A percentile compares a stretch with the other conserved stretches of the same genome.
Conservation (phyloP, 179 eudicot genomes). For the Vitellaria paradoxa region DNA sequence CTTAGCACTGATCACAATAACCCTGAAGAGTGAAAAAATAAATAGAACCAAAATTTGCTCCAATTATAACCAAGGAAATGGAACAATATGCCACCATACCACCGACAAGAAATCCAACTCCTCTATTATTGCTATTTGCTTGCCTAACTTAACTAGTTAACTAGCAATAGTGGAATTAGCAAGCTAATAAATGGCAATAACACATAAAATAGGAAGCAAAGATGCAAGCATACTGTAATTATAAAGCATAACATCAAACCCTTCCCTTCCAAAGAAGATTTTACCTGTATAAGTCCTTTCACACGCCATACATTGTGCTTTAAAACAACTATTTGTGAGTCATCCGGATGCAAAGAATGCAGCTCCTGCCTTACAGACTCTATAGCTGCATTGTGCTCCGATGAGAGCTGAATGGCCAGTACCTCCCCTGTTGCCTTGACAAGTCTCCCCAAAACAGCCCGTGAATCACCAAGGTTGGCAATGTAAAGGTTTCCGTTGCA, state of each 20-base stretch:
- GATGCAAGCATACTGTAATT: background rate
- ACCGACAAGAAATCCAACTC: background rate
- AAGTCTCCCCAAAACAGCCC: constrained; percentile 91
- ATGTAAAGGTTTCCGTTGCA: constrained; percentile 75
- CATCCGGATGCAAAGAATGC: constrained; percentile 87
- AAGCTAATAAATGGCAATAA: background rate
- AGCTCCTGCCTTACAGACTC: constrained; percentile 95
- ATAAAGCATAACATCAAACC: background rate
- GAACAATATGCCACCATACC: background rate
- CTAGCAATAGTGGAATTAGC: background rate
- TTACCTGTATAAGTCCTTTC: constrained; percentile 90
- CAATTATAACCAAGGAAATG: background rate
- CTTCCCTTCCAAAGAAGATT: constrained; percentile 10
- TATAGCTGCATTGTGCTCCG: constrained; percentile 82
- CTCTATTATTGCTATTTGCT: background rate
- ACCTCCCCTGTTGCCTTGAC: constrained; percentile 83
- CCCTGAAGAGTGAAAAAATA: background rate
- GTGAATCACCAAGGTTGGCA: constrained; percentile 89
- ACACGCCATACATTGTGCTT: constrained; percentile 99
- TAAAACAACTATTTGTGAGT: constrained; percentile 76
- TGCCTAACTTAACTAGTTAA: background rate
- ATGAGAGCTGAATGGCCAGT: constrained; percentile 78
- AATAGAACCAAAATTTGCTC: background rate
- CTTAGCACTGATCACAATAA: background rate
- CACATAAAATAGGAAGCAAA: background rate